A percentile compares a stretch with the other conserved stretches of the same genome.
phyloP scores from a whole-genome alignment of 1,284 basidiomycete species.

The Rhodotorula sp. region DNA sequence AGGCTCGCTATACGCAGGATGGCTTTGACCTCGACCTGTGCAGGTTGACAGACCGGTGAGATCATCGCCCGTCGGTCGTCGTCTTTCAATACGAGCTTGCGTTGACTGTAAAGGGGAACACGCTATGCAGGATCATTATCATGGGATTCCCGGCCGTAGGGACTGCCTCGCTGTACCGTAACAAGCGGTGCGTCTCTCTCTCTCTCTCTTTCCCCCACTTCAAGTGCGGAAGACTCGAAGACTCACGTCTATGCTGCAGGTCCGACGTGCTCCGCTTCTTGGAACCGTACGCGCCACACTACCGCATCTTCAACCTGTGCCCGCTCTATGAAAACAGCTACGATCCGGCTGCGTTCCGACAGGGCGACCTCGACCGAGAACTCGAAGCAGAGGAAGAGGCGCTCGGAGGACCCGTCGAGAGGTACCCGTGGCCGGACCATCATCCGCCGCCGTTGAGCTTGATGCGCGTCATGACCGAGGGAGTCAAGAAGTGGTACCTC shows the following conservation, averaged over 20 bases:
- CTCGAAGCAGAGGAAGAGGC: not conserved
- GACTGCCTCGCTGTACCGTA: slow-evolving; percentile 75
- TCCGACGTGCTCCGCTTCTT: slow-evolving; percentile 76
- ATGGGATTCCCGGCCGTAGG: slow-evolving; percentile 81
- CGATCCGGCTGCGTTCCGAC: slow-evolving; percentile 52
- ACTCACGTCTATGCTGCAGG: not conserved
- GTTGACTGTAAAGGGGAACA: not conserved
- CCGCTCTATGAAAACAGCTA: slow-evolving; percentile 53
- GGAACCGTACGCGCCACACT: slow-evolving; percentile 69
- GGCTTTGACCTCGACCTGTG: slow-evolving; percentile 69
- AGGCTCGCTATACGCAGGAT: slow-evolving; percentile 71
- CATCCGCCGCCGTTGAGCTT: slow-evolving; percentile 74
- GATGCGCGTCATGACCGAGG: slow-evolving; percentile 70
- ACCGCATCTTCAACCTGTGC: slow-evolving; percentile 78
- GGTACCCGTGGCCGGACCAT: slow-evolving; percentile 40
- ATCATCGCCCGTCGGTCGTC: not conserved
- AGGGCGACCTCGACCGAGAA: slow-evolving; percentile 54
- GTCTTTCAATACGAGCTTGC: not conserved
- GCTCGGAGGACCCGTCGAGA: slow-evolving; percentile 51
- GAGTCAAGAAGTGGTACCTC: slow-evolving; percentile 74
- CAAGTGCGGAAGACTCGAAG: not conserved
- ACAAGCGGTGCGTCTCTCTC: slow-evolving; percentile 56
- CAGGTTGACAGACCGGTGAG: slow-evolving; percentile 60
- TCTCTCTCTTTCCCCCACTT: not conserved
- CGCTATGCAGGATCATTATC: slow-evolving; percentile 61